These are phyloP conservation scores for Aspergillus brasiliensis DNA, from an alignment of 2,329 filamentous ascomycete species.

Conservation along the genomic window DNA sequence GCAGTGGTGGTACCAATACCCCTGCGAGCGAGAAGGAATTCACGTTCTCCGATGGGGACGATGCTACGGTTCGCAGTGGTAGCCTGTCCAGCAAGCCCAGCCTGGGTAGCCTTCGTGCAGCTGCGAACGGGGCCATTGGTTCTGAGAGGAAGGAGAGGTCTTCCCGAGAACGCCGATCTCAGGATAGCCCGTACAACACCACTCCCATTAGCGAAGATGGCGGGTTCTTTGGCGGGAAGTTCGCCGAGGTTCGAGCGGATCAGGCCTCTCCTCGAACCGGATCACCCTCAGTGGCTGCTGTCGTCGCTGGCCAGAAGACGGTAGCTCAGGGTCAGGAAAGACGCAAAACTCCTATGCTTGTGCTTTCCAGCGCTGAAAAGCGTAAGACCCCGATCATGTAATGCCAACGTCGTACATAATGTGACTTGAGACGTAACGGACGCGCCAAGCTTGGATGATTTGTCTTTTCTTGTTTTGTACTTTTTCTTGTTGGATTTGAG, in stretches of 20 bases:
- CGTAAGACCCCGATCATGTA: slow-evolving; percentile 72
- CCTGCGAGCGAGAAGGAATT: slow-evolving; percentile 81
- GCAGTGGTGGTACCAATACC: slow-evolving; percentile 74
- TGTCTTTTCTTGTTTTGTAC: slow-evolving; percentile 16
- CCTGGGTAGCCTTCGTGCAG: slow-evolving; percentile 73
- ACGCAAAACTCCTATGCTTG: slow-evolving; percentile 82
- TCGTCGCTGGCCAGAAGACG: slow-evolving; percentile 57
- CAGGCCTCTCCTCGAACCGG: slow-evolving; percentile 33
- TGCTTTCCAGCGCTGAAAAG: slow-evolving; percentile 88
- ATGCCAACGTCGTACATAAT: slow-evolving; percentile 37
- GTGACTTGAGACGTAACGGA: slow-evolving; percentile 37
- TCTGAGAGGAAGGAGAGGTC: slow-evolving; percentile 77
- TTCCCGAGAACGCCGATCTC: slow-evolving; percentile 58
- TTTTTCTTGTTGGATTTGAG: slow-evolving; percentile 10
- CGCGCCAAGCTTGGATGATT: slow-evolving; percentile 30
- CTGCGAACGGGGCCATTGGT: slow-evolving; percentile 80
- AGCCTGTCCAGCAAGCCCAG: slow-evolving; percentile 77
- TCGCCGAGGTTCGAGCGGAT: slow-evolving; percentile 51
- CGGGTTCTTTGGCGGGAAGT: slow-evolving; percentile 57
- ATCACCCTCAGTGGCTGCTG: slow-evolving; percentile 42
- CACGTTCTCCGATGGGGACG: slow-evolving; percentile 73
- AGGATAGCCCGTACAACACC: slow-evolving; percentile 56
- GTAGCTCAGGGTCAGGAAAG: slow-evolving; percentile 59
- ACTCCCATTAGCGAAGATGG: slow-evolving; percentile 68
- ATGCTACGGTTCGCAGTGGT: slow-evolving; percentile 72